These are phyloP conservation scores for Sphaerulina vaccinii DNA, from an alignment of 2,329 filamentous ascomycete genomes.

Conservation along the genomic window DNA sequence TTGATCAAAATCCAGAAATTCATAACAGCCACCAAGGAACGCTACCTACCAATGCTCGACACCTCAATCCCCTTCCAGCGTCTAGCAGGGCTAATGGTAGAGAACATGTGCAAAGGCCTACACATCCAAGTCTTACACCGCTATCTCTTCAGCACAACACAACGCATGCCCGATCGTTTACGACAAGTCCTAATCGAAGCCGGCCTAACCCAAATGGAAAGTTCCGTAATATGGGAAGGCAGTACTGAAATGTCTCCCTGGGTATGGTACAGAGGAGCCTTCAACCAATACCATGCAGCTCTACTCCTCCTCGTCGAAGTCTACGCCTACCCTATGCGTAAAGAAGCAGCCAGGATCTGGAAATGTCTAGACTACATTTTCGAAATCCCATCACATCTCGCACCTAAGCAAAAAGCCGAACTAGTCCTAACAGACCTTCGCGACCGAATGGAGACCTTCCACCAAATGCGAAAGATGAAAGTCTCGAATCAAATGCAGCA, in stretches of 20 bases:
- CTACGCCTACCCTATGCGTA: conserved; percentile 57
- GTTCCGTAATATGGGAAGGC: conserved; percentile 55
- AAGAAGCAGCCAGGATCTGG: conserved; percentile 67
- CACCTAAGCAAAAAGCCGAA: conserved; percentile 58
- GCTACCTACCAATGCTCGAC: conserved; percentile 64
- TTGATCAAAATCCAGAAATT: conserved; percentile 70
- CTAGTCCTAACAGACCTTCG: conserved; percentile 63
- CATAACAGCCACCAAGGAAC: conserved; percentile 61
- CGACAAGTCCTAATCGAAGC: conserved; percentile 63
- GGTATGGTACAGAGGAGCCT: conserved; percentile 69
- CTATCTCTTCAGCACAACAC: conserved; percentile 55
- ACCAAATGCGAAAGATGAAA: conserved; percentile 54
- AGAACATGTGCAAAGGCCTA: conserved; percentile 61
- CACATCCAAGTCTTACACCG: conserved; percentile 68
- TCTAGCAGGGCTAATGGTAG: conserved; percentile 63
- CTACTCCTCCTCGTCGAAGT: conserved; percentile 68
- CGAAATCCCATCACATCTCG: conserved; percentile 54
- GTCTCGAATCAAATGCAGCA: conserved; percentile 36
- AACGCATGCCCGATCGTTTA: conserved; percentile 60
- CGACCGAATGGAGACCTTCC: conserved; percentile 60
- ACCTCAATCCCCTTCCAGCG: conserved; percentile 60
- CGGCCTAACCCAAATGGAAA: conserved; percentile 56
- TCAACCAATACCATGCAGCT: conserved; percentile 71
- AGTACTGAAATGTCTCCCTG: conserved; percentile 56
- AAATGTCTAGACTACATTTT: conserved; percentile 71